Evolutionary conservation across 139 green algal species (phyloP), one percentile per base, ranked within the genome.

Genomic region (Chlamydomonas applanata): DNA sequence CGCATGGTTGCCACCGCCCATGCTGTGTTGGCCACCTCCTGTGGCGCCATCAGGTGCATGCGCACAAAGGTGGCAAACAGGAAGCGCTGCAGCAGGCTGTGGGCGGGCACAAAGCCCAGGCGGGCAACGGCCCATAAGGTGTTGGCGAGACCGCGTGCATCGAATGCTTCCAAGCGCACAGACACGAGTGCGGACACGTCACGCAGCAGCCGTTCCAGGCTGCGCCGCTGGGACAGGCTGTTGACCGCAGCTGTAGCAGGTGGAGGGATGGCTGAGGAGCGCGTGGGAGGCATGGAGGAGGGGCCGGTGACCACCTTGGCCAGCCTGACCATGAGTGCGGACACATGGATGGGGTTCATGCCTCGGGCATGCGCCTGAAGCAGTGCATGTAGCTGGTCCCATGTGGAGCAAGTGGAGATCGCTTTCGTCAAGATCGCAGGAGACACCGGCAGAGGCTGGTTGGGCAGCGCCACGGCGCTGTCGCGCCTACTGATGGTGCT

Each of bases 1-100:
- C 33, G 52, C 74, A 80, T 75, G 49, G 49, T 52, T 9, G 65
- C 74, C 33, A 74, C 9, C 11, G 65, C 74, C 79, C 79, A 85
- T n/a, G 75, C 52, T 5, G 79, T 27, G 64, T 82, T 82, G 35
- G 79, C 71, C 0, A 85, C 40, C 75, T 85, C 79, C 57, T 85
- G 79, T n/a, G 64, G 52, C 29, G 71, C 64, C 56, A 85, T 77
- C 9, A 79, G 9, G 46, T 63, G 27, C 73, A 80, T 71, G 30
- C 32, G 46, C 1, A 75, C 32, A 44, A 68, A 79, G 3, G 71
- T 32, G n/a, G 74, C 54, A 17, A 79, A 76, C 3, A 82, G 34
- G 63, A 78, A 75, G 40, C 76, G 57, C 54, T 80, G 74, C n/a
- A 76, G 62, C 19, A 77, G 46, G 3, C 35, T 30, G 4, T 76